A percentile compares a stretch with the other conserved stretches of the same genome.
phyloP scores from a whole-genome alignment of 1,284 basidiomycete genomes.

The Pyrrhoderma noxium region DNA sequence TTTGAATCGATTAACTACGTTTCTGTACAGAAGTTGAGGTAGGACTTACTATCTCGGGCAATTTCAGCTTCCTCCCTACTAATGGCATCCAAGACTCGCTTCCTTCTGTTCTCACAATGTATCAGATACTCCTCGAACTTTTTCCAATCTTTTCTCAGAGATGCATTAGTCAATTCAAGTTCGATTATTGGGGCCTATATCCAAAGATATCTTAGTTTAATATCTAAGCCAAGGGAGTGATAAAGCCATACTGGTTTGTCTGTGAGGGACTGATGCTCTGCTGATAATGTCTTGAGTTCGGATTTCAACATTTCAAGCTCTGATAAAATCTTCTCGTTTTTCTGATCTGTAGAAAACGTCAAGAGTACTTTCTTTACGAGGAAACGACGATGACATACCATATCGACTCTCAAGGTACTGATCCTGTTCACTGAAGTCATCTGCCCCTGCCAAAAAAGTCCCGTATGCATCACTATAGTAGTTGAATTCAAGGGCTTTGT shows the following conservation, averaged over 20 bases:
- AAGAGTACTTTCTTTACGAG: too few relatives aligned
- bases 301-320: constrained; percentile 54
- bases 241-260: constrained; percentile 44
- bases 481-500: constrained; percentile 69
- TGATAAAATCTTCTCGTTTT: constrained; percentile 52
- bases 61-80: constrained; percentile 58
- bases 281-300: constrained; percentile 37
- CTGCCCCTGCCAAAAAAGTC: constrained; percentile 63
- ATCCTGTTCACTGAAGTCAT: constrained; percentile 67
- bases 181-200: constrained; percentile 65
- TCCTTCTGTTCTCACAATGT: constrained; percentile 50
- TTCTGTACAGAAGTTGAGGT: neutral
- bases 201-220: constrained; percentile 11
- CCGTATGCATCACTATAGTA: constrained; percentile 67
- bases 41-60: constrained; percentile 27
- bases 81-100: constrained; percentile 54
- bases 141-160: constrained; percentile 54
- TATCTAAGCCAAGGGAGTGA: neutral
- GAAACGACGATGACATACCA: constrained; percentile 49
- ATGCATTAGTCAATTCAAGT: constrained; percentile 47
- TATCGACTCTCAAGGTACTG: constrained; percentile 66
- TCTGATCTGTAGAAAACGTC: constrained; percentile 40
- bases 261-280: constrained; percentile 51
- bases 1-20: constrained; percentile 14
- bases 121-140: constrained; percentile 65